A percentile compares a stretch with the other conserved stretches of the same genome.
Conservation (phyloP, 78 protist species). For the Dictyostelium capitatum region DNA sequence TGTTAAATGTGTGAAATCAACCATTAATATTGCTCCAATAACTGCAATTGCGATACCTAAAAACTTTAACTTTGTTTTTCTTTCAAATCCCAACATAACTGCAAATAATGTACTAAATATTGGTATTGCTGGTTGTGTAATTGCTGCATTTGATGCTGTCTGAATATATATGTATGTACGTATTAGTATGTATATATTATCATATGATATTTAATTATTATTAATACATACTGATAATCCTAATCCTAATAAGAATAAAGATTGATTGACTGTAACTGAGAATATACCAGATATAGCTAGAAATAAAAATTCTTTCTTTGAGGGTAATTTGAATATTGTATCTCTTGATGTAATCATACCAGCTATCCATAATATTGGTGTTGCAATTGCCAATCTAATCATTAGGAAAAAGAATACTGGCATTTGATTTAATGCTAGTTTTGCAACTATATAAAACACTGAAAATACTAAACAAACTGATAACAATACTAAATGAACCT, state of each 20-base stretch:
- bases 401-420: conserved; percentile 35
- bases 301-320: conserved; percentile 23
- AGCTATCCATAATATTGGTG: conserved; percentile 45
- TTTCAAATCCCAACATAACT: conserved; percentile 39
- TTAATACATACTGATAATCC: conserved; percentile 29
- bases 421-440: conserved; percentile 23
- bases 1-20: conserved; percentile 49
- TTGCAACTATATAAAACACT: conserved; percentile 44
- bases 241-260: conserved; percentile 38
- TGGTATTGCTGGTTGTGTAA: conserved; percentile 62
- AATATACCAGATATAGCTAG: conserved; percentile 31
- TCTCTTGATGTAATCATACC: neutral
- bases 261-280: conserved; percentile 46
- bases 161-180: neutral
- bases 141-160: conserved; percentile 66
- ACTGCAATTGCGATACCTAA: conserved; percentile 69
- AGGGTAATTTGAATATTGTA: conserved; percentile 12
- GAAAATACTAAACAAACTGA: conserved; percentile 52
- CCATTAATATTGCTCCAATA: conserved; percentile 46
- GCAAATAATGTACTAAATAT: conserved; percentile 39
- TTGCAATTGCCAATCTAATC: conserved; percentile 39
- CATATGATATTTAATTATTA: neutral
- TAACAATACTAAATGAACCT: conserved; percentile 53
- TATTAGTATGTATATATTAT: neutral
- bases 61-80: conserved; percentile 37